Evolutionary conservation across 257 asterid genomes (phyloP).

Genomic region (Mitragyna speciosa): DNA sequence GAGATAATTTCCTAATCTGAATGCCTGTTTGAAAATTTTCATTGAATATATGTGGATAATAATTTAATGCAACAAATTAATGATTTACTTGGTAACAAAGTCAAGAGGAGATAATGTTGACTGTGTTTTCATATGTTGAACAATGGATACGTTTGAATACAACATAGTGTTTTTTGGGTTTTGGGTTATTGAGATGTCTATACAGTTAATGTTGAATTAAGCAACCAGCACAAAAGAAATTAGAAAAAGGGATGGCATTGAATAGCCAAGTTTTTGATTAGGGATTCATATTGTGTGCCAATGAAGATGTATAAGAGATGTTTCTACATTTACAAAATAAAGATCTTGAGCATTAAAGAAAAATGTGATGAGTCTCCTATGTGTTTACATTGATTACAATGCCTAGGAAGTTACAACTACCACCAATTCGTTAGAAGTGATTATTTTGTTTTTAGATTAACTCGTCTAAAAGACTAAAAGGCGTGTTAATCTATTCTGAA

Average conservation of each 20-base stretch:
- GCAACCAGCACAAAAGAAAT: too few species aligned
- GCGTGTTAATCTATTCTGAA: background rate
- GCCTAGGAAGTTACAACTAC: background rate
- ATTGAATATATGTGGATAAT: background rate
- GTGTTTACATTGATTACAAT: too few species aligned
- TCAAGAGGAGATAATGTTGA: background rate
- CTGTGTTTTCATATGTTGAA: background rate
- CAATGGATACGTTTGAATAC: background rate
- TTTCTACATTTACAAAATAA: background rate
- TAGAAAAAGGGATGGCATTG: background rate
- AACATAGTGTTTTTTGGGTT: background rate
- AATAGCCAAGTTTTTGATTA: background rate
- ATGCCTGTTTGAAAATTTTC: background rate
- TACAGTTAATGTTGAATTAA: background rate
- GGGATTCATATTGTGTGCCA: background rate
- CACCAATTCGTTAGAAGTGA: background rate
- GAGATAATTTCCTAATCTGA: background rate
- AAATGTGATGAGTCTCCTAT: background rate
- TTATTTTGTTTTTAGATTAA: too few species aligned
- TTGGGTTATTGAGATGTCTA: background rate
- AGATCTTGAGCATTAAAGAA: background rate
- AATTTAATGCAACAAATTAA: background rate
- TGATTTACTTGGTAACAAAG: background rate
- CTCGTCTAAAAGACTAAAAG: background rate
- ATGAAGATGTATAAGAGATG: background rate